Evolutionary conservation across 305 asterid genomes (phyloP).

Genomic region (Vinca major): DNA sequence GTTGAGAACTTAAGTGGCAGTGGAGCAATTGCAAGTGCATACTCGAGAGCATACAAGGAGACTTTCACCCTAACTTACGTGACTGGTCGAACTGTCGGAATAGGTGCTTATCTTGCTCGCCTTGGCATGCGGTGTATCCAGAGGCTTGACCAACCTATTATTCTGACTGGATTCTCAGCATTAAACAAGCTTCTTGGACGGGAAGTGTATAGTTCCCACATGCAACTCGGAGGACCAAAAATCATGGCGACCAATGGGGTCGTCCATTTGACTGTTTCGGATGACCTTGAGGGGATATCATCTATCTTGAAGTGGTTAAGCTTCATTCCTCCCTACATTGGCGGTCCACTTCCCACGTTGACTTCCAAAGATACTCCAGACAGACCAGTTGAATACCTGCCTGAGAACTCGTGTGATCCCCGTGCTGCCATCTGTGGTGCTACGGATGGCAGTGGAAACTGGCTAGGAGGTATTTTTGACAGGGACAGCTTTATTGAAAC

Average conservation of each 20-base stretch:
- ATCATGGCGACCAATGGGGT: slow-evolving; percentile 99
- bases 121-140: slow-evolving; percentile 99
- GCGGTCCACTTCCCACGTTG: slow-evolving; percentile 85
- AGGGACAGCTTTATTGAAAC: slow-evolving; percentile 84
- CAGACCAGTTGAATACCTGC: slow-evolving; percentile 60
- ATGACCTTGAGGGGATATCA: slow-evolving; percentile 90
- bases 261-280: slow-evolving; percentile 89
- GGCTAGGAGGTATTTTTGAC: slow-evolving; percentile 94
- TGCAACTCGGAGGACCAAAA: slow-evolving; percentile 99
- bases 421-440: slow-evolving; percentile 89
- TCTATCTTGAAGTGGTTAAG: slow-evolving; percentile 89
- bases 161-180: slow-evolving; percentile 95
- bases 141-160: slow-evolving; percentile 92
- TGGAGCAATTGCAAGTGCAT: slow-evolving; percentile 97
- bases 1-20: slow-evolving; percentile 89
- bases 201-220: slow-evolving; percentile 97
- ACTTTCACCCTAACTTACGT: slow-evolving; percentile 90
- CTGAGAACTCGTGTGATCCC: slow-evolving; percentile 89
- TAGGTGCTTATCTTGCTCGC: slow-evolving; percentile 97
- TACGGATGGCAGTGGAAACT: slow-evolving; percentile 50
- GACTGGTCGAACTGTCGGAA: slow-evolving; percentile 92
- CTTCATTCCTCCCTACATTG: slow-evolving; percentile 69
- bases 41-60: slow-evolving; percentile 86
- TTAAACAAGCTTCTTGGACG: slow-evolving; percentile 91
- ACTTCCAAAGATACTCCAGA: slow-evolving; percentile 62